These are phyloP conservation scores for Fistulifera pelliculosa DNA, from an alignment of 108 stramenopile species.

Conservation along the genomic window DNA sequence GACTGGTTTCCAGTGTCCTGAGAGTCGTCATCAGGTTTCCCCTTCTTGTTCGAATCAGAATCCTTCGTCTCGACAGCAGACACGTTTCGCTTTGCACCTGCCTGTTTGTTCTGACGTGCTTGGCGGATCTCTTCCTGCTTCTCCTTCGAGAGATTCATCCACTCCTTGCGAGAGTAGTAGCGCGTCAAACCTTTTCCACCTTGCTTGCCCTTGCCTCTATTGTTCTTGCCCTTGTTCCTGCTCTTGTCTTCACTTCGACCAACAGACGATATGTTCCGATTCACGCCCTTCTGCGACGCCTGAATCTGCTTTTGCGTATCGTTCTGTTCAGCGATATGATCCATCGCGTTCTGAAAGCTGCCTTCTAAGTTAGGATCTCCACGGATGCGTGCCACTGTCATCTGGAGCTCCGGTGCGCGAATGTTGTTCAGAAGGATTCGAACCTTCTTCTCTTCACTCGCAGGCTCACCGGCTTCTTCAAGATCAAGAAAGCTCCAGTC, in stretches of 20 bases:
- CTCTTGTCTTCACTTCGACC: background rate
- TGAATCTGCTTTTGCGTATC: background rate
- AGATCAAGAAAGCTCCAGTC: constrained; percentile 10
- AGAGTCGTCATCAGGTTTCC: background rate
- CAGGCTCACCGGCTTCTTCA: constrained; percentile 10
- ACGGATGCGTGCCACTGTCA: background rate
- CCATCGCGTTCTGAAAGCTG: background rate
- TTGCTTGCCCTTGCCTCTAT: too few species aligned
- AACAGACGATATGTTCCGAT: background rate
- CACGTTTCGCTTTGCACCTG: too few species aligned
- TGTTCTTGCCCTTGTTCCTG: too few species aligned
- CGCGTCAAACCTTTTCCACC: too few species aligned
- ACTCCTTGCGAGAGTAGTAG: too few species aligned
- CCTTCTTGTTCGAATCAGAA: too few species aligned
- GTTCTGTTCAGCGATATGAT: background rate
- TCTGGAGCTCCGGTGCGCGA: background rate
- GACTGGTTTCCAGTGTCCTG: background rate
- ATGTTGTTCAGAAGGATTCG: constrained; percentile 10
- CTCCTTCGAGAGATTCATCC: too few species aligned
- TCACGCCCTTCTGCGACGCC: background rate
- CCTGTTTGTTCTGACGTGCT: too few species aligned
- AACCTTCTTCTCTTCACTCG: constrained; percentile 13
- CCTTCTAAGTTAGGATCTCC: background rate
- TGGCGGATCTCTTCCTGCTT: too few species aligned
- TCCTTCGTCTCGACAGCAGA: too few species aligned